A percentile compares a stretch with the other conserved stretches of the same genome.
Evolutionary conservation across 192 early-diverging fungal genomes (phyloP).

Genomic region (Podila minutissima): DNA sequence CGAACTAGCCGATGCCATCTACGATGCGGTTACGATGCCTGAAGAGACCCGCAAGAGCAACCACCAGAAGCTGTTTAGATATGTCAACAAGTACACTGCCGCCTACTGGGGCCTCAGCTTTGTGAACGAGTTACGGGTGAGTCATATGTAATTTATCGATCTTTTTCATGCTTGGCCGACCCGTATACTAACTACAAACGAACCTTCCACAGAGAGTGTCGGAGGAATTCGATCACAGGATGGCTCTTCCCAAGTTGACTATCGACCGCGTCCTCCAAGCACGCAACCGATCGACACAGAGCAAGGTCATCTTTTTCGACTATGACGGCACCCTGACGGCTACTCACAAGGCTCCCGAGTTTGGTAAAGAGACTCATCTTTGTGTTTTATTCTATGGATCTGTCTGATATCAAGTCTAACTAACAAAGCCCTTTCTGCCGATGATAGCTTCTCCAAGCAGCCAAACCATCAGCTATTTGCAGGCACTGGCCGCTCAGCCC

Average conservation of each 20-base stretch:
- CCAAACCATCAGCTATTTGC: slow-evolving; percentile 74
- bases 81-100: slow-evolving; percentile 97
- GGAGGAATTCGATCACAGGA: slow-evolving; percentile 71
- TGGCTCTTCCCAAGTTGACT: slow-evolving; percentile 68
- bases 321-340: slow-evolving; percentile 98
- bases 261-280: slow-evolving; percentile 61
- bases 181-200: background rate
- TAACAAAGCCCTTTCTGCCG: too few relatives aligned
- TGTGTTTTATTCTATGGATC: background rate
- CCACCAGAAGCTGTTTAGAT: slow-evolving; percentile 90
- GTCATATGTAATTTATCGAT: background rate
- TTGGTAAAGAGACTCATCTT: slow-evolving; percentile 46
- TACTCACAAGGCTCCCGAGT: slow-evolving; percentile 90
- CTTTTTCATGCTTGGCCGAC: background rate
- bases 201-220: slow-evolving; percentile 16
- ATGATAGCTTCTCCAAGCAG: slow-evolving; percentile 78
- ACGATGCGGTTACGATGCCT: slow-evolving; percentile 96
- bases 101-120: slow-evolving; percentile 97
- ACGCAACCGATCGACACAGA: slow-evolving; percentile 67
- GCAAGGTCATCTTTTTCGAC: slow-evolving; percentile 90
- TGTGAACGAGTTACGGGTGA: slow-evolving; percentile 81
- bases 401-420: background rate
- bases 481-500: slow-evolving; percentile 74
- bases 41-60: slow-evolving; percentile 80
- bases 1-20: slow-evolving; percentile 88